phyloP scores from a whole-genome alignment of 2,329 filamentous ascomycete genomes.

The Exophiala spinifera region DNA sequence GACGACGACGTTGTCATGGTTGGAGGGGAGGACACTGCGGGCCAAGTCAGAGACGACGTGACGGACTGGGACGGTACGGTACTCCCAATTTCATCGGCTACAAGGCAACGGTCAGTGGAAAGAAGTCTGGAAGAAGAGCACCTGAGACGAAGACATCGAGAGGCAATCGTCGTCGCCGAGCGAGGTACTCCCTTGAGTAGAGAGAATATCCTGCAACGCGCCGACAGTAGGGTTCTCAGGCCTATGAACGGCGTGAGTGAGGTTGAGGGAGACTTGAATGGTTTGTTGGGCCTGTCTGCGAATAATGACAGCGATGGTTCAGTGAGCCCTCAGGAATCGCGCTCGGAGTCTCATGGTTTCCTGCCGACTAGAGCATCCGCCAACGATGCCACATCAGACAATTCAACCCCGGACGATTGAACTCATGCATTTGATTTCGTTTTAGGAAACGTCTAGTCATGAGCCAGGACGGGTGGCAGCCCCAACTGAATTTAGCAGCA shows the following conservation, averaged over 20 bases:
- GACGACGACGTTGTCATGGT: conserved; percentile 51
- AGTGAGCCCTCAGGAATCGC: not conserved
- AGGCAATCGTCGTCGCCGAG: conserved; percentile 89
- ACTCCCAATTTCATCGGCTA: not conserved
- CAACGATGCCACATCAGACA: too few relatives aligned
- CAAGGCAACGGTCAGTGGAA: conserved; percentile 15
- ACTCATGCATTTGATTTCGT: too few relatives aligned
- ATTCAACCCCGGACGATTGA: too few relatives aligned
- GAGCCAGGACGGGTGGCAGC: too few relatives aligned
- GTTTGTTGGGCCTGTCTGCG: conserved; percentile 16
- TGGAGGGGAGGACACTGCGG: conserved; percentile 52
- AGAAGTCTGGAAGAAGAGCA: conserved; percentile 51
- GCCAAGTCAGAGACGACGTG: conserved; percentile 19
- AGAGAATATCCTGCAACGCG: conserved; percentile 73
- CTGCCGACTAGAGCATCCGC: too few relatives aligned
- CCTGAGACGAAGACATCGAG: conserved; percentile 70
- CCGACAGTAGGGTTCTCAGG: conserved; percentile 19
- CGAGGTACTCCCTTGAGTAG: conserved; percentile 71
- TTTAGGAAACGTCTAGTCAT: too few relatives aligned
- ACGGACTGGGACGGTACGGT: conserved; percentile 10
- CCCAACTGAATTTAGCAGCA: too few relatives aligned
- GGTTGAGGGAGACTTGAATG: conserved; percentile 20
- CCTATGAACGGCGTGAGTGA: conserved; percentile 20
- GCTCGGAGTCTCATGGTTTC: too few relatives aligned
- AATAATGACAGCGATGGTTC: not conserved